Evolutionary conservation across 192 early-diverging fungal species (phyloP), one percentile per base, ranked within the genome.

Genomic region (Backusella tuberculispora): DNA sequence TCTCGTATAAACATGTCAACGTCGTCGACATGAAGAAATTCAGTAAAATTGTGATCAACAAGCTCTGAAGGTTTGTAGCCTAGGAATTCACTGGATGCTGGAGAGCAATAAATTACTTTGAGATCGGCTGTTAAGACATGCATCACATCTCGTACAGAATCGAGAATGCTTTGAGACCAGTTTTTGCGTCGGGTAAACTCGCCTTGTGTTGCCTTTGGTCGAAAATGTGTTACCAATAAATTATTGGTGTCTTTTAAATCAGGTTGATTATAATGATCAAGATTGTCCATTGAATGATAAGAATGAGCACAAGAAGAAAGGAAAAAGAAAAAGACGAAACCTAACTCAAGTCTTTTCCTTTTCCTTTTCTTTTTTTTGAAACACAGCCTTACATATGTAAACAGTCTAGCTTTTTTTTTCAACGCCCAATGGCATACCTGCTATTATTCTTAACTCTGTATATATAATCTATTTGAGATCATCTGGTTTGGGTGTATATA

Each of bases 121-220:
- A 41, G 65, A 37, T 50, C 17, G 12, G 77, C 67, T 26, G 53
- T 71, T n/a, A 81, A 45, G 24, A 81, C 80, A 73, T 81, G 80
- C 38, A 81, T 44, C 5, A 81, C 68, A 56, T 81, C 80, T 26
- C 67, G 63, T 5, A 81, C 26, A 26, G 75, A 71, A 17, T 78
- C 74, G 1, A 81, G 56, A 15, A 81, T 66, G 21, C 69, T 70
- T 40, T 81, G 77, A 0, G 73, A 76, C 80, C 80, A 81, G 45
- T 81, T 81, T 73, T 81, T 78, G 37, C 80, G 77, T 26, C 74
- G 60, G 41, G 80, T 81, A 43, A 81, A 81, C 24, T 81, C 80
- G 26, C 40, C 72, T 44, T 70, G 72, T 10, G n/a, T 26, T 43
- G 41, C 6, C 19, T 21, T 72, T 56, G 53, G 9, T 67, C 24